These are phyloP conservation scores for Microcos paniculata DNA, from an alignment of 345 rosid species.

Conservation along the genomic window DNA sequence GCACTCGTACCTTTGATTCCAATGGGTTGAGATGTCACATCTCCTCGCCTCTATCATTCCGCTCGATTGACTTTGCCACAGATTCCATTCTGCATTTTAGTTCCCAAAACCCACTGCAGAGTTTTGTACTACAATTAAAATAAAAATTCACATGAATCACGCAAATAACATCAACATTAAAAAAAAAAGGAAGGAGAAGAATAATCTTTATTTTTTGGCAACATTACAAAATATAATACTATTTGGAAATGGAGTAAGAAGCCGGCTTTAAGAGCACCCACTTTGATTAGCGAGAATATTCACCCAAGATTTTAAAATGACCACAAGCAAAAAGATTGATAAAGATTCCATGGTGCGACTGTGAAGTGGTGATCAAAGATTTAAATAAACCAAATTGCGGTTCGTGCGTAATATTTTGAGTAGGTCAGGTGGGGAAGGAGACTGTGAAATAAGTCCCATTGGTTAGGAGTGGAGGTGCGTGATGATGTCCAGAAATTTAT, in stretches of 20 bases:
- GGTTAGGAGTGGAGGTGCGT: background rate
- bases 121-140: too few species aligned
- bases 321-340: background rate
- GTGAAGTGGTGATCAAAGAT: too few species aligned
- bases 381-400: too few species aligned
- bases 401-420: background rate
- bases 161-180: too few species aligned
- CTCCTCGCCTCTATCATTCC: background rate
- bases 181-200: too few species aligned
- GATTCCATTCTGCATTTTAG: background rate
- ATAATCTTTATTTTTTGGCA: too few species aligned
- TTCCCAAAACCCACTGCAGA: too few species aligned
- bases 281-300: background rate
- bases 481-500: background rate
- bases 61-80: background rate
- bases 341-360: conserved; percentile 4
- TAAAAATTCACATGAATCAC: too few species aligned
- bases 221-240: too few species aligned
- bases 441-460: background rate
- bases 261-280: too few species aligned
- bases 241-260: too few species aligned
- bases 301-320: background rate
- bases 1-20: background rate
- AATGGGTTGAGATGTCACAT: background rate
- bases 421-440: conserved; percentile 1